Percentiles rank a stretch among this genome's conserved stretches.
Evolutionary conservation across 441 rosid species (phyloP).

Genomic region (Aleurites moluccanus): DNA sequence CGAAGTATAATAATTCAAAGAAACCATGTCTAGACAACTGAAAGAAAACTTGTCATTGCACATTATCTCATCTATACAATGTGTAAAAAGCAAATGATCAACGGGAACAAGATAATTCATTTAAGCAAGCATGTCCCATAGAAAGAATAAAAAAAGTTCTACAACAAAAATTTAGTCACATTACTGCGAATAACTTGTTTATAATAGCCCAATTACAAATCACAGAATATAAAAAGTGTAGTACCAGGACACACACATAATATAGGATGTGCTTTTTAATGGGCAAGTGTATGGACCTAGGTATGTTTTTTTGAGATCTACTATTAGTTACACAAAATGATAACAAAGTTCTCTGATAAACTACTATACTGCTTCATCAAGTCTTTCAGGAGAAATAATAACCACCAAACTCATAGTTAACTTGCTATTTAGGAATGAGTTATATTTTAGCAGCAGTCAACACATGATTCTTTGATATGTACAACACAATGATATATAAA

Average conservation of each 20-base stretch:
- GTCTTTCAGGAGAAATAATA: neutral
- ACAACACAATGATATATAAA: neutral
- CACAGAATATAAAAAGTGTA: neutral
- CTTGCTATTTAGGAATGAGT: neutral
- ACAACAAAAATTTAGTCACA: neutral
- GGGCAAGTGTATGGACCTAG: no score
- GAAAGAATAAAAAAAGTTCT: neutral
- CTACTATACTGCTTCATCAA: neutral
- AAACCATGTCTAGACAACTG: neutral
- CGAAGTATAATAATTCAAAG: constrained; percentile 16
- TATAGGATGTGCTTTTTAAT: no score
- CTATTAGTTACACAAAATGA: neutral
- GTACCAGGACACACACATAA: neutral
- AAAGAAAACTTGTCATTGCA: neutral
- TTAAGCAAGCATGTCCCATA: neutral
- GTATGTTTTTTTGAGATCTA: no score
- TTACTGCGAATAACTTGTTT: neutral
- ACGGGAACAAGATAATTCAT: neutral
- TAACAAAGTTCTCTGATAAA: neutral
- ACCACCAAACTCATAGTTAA: neutral
- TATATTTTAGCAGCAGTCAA: neutral
- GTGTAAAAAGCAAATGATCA: neutral
- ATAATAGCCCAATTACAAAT: neutral
- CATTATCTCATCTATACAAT: neutral
- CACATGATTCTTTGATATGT: neutral